phyloP scores from a whole-genome alignment of 129 eudicot species.

The Saussurea involucrata region DNA sequence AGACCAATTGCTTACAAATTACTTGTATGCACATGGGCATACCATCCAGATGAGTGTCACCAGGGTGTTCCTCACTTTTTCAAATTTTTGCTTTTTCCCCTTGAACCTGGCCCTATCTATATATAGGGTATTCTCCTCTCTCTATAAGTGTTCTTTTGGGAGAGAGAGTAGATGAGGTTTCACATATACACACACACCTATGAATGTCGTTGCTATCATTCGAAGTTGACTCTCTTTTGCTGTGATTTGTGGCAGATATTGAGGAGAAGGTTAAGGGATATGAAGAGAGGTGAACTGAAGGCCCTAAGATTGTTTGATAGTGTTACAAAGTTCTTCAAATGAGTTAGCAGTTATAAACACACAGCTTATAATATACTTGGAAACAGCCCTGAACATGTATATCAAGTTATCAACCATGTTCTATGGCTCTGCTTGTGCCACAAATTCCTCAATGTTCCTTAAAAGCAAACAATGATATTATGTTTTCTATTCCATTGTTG shows the following conservation, averaged over 20 bases:
- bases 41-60: background rate
- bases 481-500: background rate
- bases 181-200: background rate
- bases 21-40: background rate
- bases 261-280: constrained; percentile 87
- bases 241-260: constrained; percentile 51
- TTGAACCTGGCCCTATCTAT: background rate
- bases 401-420: constrained; percentile 1
- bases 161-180: background rate
- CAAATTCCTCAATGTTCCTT: background rate
- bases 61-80: background rate
- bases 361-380: background rate
- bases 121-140: background rate
- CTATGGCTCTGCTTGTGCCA: background rate
- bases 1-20: background rate
- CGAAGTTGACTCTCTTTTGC: background rate
- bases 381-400: background rate
- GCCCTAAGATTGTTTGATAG: constrained; percentile 76
- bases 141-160: background rate
- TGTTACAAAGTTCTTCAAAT: constrained; percentile 69
- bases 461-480: background rate
- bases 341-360: constrained; percentile 10
- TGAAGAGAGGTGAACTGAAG: constrained; percentile 82
- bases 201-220: background rate
- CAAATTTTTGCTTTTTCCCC: background rate